A percentile compares a stretch with the other conserved stretches of the same genome.
These are phyloP conservation scores for Inonotus hispidus DNA, from an alignment of 1,284 basidiomycete genomes.

Conservation along the genomic window DNA sequence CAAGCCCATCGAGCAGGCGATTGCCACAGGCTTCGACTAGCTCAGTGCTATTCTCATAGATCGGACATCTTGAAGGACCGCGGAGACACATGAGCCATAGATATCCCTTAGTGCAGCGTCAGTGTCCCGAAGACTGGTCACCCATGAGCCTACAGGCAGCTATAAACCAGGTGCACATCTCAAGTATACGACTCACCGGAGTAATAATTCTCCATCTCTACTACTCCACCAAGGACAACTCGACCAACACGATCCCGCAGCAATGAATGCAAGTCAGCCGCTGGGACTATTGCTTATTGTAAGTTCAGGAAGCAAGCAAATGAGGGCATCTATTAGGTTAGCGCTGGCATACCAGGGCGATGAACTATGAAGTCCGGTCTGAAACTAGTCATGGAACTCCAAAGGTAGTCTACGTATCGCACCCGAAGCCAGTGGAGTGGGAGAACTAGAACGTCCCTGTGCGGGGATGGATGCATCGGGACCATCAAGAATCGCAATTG, in stretches of 20 bases:
- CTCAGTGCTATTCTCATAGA: slow-evolving; percentile 31
- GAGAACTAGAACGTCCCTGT: too few relatives aligned
- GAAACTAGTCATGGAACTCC: too few relatives aligned
- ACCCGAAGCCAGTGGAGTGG: too few relatives aligned
- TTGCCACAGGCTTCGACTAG: slow-evolving; percentile 50
- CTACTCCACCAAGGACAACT: slow-evolving; percentile 20
- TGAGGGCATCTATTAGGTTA: too few relatives aligned
- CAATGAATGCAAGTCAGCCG: too few relatives aligned
- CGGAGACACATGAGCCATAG: slow-evolving; percentile 21
- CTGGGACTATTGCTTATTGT: too few relatives aligned
- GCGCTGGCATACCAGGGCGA: too few relatives aligned
- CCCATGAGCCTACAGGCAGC: slow-evolving; percentile 15
- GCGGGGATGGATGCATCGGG: too few relatives aligned
- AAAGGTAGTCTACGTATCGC: too few relatives aligned
- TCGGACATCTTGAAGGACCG: slow-evolving; percentile 21
- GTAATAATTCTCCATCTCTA: slow-evolving; percentile 14
- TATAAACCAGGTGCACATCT: background rate
- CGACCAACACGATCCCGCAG: slow-evolving; percentile 23
- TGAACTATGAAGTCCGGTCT: too few relatives aligned
- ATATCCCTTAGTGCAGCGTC: slow-evolving; percentile 18
- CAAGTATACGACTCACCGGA: background rate
- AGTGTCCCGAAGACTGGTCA: slow-evolving; percentile 21
- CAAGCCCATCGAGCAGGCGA: slow-evolving; percentile 43
- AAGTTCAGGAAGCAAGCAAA: too few relatives aligned
- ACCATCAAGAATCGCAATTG: too few relatives aligned